phyloP scores from a whole-genome alignment of 108 stramenopile genomes.

The Skeletonema menzelii region DNA sequence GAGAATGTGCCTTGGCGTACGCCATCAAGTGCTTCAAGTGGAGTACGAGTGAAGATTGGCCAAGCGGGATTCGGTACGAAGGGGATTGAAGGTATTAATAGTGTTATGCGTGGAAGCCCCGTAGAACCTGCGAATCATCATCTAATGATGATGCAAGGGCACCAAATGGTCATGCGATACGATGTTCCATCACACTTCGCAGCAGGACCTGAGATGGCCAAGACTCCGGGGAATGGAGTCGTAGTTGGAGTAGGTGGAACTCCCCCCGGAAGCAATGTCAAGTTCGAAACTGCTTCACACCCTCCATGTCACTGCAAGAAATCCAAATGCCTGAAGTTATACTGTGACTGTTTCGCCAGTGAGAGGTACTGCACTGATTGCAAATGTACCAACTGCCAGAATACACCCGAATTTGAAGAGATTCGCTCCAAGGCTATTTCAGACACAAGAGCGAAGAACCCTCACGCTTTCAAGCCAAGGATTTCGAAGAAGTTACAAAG shows the following conservation, averaged over 20 bases:
- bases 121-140: constrained; percentile 1
- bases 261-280: constrained; percentile 14
- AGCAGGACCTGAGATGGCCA: not conserved
- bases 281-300: not conserved
- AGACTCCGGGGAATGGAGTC: not conserved
- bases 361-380: constrained; percentile 86
- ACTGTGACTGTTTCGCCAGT: constrained; percentile 94
- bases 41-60: constrained; percentile 32
- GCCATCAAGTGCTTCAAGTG: constrained; percentile 1
- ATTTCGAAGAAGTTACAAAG: constrained; percentile 32
- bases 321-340: constrained; percentile 94
- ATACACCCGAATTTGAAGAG: constrained; percentile 64
- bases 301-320: constrained; percentile 86
- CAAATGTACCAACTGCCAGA: constrained; percentile 90
- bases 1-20: constrained; percentile 15
- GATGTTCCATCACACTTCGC: not conserved
- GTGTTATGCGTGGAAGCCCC: constrained; percentile 42
- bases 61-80: constrained; percentile 14
- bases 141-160: not conserved
- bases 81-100: constrained; percentile 37
- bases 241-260: not conserved
- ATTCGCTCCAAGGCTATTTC: constrained; percentile 88
- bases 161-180: not conserved
- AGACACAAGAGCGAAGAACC: constrained; percentile 84
- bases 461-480: constrained; percentile 77